Conservation (phyloP, 1,284 basidiomycete genomes). For the Cryptococcus sp. region DNA sequence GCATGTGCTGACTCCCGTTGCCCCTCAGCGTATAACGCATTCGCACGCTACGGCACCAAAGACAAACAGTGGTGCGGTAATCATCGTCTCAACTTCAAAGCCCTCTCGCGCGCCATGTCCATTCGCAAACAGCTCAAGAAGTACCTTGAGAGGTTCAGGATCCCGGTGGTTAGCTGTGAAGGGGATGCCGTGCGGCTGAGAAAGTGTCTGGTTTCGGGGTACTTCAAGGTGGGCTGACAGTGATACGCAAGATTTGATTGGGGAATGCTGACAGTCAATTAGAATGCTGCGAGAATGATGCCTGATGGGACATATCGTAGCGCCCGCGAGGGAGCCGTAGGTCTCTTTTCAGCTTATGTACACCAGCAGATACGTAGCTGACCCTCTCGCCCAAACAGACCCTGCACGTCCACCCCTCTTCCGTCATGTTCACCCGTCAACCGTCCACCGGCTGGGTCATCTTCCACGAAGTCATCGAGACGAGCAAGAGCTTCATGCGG, state of each 20-base stretch:
- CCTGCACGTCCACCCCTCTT: constrained; percentile 87
- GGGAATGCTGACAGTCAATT: constrained; percentile 1
- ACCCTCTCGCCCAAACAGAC: constrained; percentile 53
- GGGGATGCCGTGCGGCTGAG: constrained; percentile 75
- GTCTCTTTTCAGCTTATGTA: constrained; percentile 30
- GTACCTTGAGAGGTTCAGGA: constrained; percentile 81
- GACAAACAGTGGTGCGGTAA: constrained; percentile 82
- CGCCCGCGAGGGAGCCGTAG: constrained; percentile 72
- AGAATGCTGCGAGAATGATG: constrained; percentile 81
- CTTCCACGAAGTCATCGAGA: constrained; percentile 93
- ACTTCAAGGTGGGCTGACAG: constrained; percentile 61
- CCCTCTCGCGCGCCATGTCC: constrained; percentile 83
- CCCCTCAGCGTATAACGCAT: constrained; percentile 79
- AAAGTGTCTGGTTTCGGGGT: constrained; percentile 82
- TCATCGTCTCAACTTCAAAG: constrained; percentile 89
- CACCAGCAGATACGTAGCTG: neutral
- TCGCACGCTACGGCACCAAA: constrained; percentile 73
- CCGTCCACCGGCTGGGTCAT: constrained; percentile 88
- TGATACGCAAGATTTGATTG: neutral
- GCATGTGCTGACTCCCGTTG: constrained; percentile 7
- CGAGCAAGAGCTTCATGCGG: constrained; percentile 71
- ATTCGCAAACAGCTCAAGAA: constrained; percentile 90
- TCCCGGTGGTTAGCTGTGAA: constrained; percentile 74
- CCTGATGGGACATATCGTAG: constrained; percentile 85
- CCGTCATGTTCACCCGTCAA: constrained; percentile 88